Conservation (phyloP, 495 filamentous ascomycete genomes). For the Xylaria bambusicola region DNA sequence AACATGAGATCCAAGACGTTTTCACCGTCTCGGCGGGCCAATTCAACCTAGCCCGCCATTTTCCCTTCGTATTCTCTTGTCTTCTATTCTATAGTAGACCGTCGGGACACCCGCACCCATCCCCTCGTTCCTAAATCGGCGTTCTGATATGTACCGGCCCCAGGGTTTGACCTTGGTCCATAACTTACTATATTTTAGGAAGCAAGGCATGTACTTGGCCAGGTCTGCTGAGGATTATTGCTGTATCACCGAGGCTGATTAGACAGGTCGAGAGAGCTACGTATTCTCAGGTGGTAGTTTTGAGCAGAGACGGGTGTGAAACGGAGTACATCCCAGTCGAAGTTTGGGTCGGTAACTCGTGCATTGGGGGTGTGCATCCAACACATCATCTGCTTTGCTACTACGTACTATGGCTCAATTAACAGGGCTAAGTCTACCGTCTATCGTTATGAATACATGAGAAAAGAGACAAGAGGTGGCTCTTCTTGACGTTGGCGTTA, state of each 20-base stretch:
- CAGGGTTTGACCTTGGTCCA: neutral
- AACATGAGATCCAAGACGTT: slow-evolving; percentile 74
- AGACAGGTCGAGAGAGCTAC: neutral
- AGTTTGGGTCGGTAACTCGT: neutral
- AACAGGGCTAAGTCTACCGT: neutral
- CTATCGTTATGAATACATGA: neutral
- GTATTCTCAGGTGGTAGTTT: neutral
- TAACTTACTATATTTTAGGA: no score
- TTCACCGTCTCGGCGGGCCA: slow-evolving; percentile 64
- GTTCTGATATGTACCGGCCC: no score
- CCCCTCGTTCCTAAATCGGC: neutral
- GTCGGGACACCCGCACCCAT: neutral
- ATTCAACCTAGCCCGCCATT: slow-evolving; percentile 65
- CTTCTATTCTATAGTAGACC: slow-evolving; percentile 1
- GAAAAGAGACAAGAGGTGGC: neutral
- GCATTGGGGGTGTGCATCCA: neutral
- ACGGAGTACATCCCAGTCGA: neutral
- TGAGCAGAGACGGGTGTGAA: neutral
- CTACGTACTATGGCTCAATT: neutral
- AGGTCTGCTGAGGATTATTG: no score
- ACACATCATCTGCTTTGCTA: neutral
- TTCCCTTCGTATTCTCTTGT: slow-evolving; percentile 27
- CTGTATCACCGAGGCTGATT: no score
- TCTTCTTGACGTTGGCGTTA: no score
- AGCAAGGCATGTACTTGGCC: no score